Conservation (phyloP, 768 basidiomycete genomes). For the Leccinum aurantiacum region DNA sequence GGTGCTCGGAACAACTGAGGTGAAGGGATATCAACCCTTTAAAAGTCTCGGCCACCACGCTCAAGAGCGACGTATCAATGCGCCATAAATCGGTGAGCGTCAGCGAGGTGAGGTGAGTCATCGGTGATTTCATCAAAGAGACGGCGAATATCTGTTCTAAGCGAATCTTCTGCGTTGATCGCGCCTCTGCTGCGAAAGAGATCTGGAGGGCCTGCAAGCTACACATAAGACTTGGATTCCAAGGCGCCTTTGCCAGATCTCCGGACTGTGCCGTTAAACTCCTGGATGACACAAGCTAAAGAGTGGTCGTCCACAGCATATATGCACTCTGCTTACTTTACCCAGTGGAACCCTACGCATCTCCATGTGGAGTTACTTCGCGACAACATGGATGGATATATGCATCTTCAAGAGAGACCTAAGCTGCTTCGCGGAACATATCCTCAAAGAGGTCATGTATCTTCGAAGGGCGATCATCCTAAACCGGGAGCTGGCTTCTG, state of each 20-base stretch:
- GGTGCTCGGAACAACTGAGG: slow-evolving; percentile 58
- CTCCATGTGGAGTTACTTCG: slow-evolving; percentile 15
- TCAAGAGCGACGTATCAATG: slow-evolving; percentile 51
- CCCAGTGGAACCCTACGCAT: slow-evolving; percentile 41
- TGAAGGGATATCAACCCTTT: slow-evolving; percentile 48
- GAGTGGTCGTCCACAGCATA: slow-evolving; percentile 7
- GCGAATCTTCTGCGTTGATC: slow-evolving; percentile 44
- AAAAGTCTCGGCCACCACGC: slow-evolving; percentile 45
- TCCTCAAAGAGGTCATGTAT: slow-evolving; percentile 26
- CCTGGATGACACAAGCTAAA: slow-evolving; percentile 16
- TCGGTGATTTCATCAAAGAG: slow-evolving; percentile 27
- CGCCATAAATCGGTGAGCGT: slow-evolving; percentile 55
- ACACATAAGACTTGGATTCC: slow-evolving; percentile 32
- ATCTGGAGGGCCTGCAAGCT: slow-evolving; percentile 41
- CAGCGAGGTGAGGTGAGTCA: slow-evolving; percentile 44
- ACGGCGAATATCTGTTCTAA: slow-evolving; percentile 34
- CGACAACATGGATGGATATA: slow-evolving; percentile 27
- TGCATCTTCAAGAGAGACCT: slow-evolving; percentile 35
- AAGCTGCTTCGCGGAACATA: slow-evolving; percentile 23
- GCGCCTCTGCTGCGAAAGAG: slow-evolving; percentile 43
- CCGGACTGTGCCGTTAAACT: slow-evolving; percentile 19
- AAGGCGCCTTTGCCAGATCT: slow-evolving; percentile 22
- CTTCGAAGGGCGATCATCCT: slow-evolving; percentile 44
- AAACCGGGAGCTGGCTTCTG: slow-evolving; percentile 42
- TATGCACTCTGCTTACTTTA: slow-evolving; percentile 42